Base-by-base conservation (phyloP, 768 basidiomycete genomes). In the Termitomyces sp. region DNA sequence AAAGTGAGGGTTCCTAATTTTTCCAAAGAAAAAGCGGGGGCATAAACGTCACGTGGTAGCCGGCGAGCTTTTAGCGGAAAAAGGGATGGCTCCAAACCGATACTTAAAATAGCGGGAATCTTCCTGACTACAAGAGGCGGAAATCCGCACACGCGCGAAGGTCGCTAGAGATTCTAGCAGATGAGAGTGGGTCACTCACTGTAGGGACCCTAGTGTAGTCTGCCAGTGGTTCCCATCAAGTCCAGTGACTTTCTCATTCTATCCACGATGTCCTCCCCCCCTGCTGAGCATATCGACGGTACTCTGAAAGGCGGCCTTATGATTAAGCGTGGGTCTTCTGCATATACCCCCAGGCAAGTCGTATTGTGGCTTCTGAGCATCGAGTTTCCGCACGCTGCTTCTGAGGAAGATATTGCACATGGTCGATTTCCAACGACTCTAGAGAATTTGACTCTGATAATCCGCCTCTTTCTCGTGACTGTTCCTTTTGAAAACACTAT, bases 401-500 rank as follows among this genome's bases (percentile, higher is more conserved):
- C 56, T 24, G 45, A 57, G 6, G 59, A 59, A 13, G 61, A 62
- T 49, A 47, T 60, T 31, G 24, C 22, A n/a, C 49, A 54, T 48
- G 42, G 55, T 44, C 58, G 56, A 18, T 62, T 62, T 34, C 48
- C 61, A 42, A 56, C 58, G 31, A 62, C 56, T 5, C 52, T 62
- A 5, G 52, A 62, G 16, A 57, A 62, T 52, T 46, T 62, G 9
- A 54, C 47, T 22, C 16, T 60, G 13, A 51, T 62, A 18, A 56
- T 54, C 39, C 58, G 59, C 42, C 58, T 62, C 3, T 54, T 57
- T 29, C 55, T 62, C 10, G 55, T 62, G 13, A n/a, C 61, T 20
- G 50, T 55, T 53, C 56, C 61, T 16, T 62, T 52, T 24, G 58
- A 62, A 51, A 62, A 62, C 45, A 60, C 53, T 7, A 60, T 54